These are phyloP conservation scores for Tolypocladium pustulatum DNA, from an alignment of 2,329 filamentous ascomycete species.

Conservation along the genomic window DNA sequence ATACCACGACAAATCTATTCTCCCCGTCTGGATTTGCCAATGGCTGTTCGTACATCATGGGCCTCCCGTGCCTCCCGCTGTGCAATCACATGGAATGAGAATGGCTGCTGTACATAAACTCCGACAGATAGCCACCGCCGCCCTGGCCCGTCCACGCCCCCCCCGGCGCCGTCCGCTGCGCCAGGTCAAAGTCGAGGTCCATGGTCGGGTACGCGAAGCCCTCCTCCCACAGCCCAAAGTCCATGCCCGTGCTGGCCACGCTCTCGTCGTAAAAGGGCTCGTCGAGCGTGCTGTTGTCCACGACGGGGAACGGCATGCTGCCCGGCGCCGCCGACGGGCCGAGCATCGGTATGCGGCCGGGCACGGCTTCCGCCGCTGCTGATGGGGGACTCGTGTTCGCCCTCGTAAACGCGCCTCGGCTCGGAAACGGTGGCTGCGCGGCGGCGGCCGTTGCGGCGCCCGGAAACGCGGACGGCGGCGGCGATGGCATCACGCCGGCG, in stretches of 20 bases:
- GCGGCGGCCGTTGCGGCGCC: background rate
- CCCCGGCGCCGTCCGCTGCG: constrained; percentile 11
- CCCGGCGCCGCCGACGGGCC: background rate
- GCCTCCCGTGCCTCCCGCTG: no score
- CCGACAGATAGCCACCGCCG: constrained; percentile 1
- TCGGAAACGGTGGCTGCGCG: no score
- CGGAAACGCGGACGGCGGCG: background rate
- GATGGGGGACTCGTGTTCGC: background rate
- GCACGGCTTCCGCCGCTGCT: no score
- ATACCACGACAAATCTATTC: background rate
- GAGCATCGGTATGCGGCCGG: background rate
- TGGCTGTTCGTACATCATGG: no score
- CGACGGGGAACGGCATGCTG: constrained; percentile 13
- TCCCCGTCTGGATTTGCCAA: no score
- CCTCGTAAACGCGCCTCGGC: no score
- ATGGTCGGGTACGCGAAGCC: constrained; percentile 25
- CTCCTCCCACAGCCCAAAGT: constrained; percentile 26
- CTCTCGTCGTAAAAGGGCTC: constrained; percentile 18
- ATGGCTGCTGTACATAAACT: constrained; percentile 1
- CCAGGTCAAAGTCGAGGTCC: constrained; percentile 20
- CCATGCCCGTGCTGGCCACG: constrained; percentile 10
- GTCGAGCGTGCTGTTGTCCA: constrained; percentile 16
- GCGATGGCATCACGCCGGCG: constrained; percentile 11
- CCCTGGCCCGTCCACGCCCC: background rate
- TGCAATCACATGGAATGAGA: background rate